Conservation (phyloP, 2,329 filamentous ascomycete species). For the Ploettnerulaceae sp. region DNA sequence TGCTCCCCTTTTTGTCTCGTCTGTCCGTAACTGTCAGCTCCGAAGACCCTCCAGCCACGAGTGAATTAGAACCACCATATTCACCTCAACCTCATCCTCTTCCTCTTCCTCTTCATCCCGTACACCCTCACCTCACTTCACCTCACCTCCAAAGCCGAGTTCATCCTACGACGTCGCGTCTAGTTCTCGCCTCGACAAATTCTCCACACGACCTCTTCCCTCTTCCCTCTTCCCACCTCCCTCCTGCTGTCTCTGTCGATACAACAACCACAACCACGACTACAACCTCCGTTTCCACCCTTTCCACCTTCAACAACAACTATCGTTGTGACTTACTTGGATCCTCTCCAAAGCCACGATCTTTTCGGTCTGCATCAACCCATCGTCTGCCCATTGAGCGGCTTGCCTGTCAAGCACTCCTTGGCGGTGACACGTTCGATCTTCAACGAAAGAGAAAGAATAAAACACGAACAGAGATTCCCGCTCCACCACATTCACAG, state of each 20-base stretch:
- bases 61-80: no score
- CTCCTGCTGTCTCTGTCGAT: constrained; percentile 7
- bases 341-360: constrained; percentile 15
- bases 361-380: constrained; percentile 9
- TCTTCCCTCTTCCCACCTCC: constrained; percentile 1
- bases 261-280: no score
- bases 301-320: constrained; percentile 7
- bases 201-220: constrained; percentile 1
- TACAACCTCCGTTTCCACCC: no score
- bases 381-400: constrained; percentile 10
- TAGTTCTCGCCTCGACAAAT: not conserved
- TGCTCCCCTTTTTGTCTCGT: constrained; percentile 16
- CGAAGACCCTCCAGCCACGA: constrained; percentile 13
- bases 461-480: no score
- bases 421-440: constrained; percentile 12
- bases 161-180: constrained; percentile 3
- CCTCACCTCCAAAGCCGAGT: not conserved
- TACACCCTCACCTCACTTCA: not conserved
- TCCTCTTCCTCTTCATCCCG: constrained; percentile 5
- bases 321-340: constrained; percentile 7
- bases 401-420: constrained; percentile 12
- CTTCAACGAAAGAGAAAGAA: constrained; percentile 24
- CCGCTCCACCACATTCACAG: constrained; percentile 18
- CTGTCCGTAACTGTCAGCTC: constrained; percentile 28
- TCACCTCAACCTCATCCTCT: constrained; percentile 10